Base-by-base conservation (phyloP, 2,329 filamentous ascomycete genomes). In the Pseudogymnoascus sp. region DNA sequence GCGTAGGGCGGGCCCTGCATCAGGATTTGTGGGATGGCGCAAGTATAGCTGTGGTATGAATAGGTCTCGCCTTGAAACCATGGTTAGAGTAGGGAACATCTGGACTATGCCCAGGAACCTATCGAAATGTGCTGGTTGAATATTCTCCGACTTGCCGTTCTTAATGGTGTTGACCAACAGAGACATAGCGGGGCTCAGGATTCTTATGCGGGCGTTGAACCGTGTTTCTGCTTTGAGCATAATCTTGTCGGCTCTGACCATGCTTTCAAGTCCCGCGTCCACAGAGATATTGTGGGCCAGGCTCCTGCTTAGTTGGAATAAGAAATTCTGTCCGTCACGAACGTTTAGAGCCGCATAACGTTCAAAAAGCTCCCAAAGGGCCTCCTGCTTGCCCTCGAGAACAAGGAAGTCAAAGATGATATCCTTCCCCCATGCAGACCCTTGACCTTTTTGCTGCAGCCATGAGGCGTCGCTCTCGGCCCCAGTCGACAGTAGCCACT, bases 401-500 rank as follows among this genome's bases (percentile, higher is more conserved):
- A 72, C 68, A 62, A 73, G 65, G 55, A 69, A 73, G 60, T 70
- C 63, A 61, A 72, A 65, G 9, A 73, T 62, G 16, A 70, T 36
- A 5, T 63, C 23, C 5, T 22, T 35, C 55, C 6, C 16, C 35
- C 28, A 39, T 60, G 30, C 72, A 70, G 11, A 9, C 28, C 19
- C 60, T 49, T 6, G 2, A 16, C 42, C 25, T 25, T 70, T 60
- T 9, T 64, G 59, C 12, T 62, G 19, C 23, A 72, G 63, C 58
- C 73, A 73, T 1, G 65, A 49, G 5, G 62, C 62, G 19, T 68
- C 62, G 19, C 68, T 69, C 16, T 64, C 63, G 16, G 61, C 63
- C 4, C 68, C 70, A 36, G 67, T 72, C 30, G 71, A 69, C 52
- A 62, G 61, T 6, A 73, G 62, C 72, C 71, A 73, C 35, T 66